phyloP scores from a whole-genome alignment of 2,329 filamentous ascomycete genomes.

The Pleomassaria siparia region DNA sequence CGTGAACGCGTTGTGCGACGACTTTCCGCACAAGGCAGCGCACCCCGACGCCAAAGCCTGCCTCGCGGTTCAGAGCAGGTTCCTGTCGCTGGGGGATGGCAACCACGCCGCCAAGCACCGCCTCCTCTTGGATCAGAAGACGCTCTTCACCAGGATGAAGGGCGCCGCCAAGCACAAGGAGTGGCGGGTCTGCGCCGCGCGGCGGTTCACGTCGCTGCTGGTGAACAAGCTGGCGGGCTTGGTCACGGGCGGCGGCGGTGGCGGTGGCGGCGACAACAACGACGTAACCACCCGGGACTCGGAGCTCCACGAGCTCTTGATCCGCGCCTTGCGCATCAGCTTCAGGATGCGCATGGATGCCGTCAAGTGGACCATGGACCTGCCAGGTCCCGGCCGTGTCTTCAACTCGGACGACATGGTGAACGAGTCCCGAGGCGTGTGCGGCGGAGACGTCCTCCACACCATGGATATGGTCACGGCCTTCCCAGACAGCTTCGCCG shows the following conservation, averaged over 20 bases:
- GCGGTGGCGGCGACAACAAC: too few species aligned
- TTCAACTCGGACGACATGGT: slow-evolving; percentile 16
- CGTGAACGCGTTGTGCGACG: slow-evolving; percentile 14
- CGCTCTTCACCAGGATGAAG: slow-evolving; percentile 18
- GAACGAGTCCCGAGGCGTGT: slow-evolving; percentile 20
- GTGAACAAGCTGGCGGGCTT: slow-evolving; percentile 1
- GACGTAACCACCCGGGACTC: slow-evolving; percentile 11
- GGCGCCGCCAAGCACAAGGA: too few species aligned
- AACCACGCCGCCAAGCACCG: slow-evolving; percentile 9
- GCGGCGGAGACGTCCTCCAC: slow-evolving; percentile 15
- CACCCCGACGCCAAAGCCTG: slow-evolving; percentile 8
- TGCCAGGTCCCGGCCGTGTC: slow-evolving; percentile 11
- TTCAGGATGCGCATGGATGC: slow-evolving; percentile 23
- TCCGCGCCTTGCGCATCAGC: slow-evolving; percentile 24
- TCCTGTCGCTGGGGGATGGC: background rate
- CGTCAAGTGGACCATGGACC: slow-evolving; percentile 18
- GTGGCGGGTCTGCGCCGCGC: too few species aligned
- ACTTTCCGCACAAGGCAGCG: slow-evolving; percentile 11
- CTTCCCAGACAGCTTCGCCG: slow-evolving; percentile 12
- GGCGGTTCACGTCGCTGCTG: background rate
- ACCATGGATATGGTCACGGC: slow-evolving; percentile 13
- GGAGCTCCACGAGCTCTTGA: slow-evolving; percentile 17
- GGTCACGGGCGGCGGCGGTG: too few species aligned
- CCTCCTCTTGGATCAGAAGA: slow-evolving; percentile 13
- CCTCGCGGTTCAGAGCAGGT: slow-evolving; percentile 10